Evolutionary conservation across 306 rosid genomes (phyloP).

Genomic region (Castanea crenata): DNA sequence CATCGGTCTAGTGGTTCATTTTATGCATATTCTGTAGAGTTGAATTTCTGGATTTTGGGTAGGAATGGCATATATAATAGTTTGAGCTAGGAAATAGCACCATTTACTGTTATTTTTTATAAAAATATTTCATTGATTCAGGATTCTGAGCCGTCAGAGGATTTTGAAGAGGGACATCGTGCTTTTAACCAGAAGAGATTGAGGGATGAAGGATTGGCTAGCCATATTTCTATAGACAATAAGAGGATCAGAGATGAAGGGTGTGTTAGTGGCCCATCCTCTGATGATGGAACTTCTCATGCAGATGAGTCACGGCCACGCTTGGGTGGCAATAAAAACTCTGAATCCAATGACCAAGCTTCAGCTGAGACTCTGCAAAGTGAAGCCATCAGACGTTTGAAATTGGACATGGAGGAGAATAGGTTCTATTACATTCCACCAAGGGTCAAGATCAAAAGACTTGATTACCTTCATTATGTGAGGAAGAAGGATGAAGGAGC

Average conservation of each 20-base stretch:
- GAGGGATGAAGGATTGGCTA: slow-evolving; percentile 21
- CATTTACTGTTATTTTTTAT: not conserved
- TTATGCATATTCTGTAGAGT: not conserved
- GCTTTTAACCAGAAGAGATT: slow-evolving; percentile 24
- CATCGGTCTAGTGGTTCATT: not conserved
- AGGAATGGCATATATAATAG: not conserved
- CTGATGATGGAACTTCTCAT: slow-evolving; percentile 15
- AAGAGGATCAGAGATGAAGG: slow-evolving; percentile 23
- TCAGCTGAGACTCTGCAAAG: slow-evolving; percentile 31
- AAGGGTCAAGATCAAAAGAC: slow-evolving; percentile 36
- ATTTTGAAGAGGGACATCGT: slow-evolving; percentile 7
- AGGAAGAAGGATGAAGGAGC: slow-evolving; percentile 72
- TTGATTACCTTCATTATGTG: slow-evolving; percentile 64
- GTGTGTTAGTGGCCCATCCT: slow-evolving; percentile 7
- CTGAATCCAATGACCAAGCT: slow-evolving; percentile 19
- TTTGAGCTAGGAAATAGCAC: slow-evolving; percentile 10
- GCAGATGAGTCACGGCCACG: slow-evolving; percentile 9
- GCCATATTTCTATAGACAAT: slow-evolving; percentile 7
- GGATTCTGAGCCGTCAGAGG: slow-evolving; percentile 37
- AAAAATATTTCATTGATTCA: slow-evolving; percentile 17
- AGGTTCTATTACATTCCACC: slow-evolving; percentile 73
- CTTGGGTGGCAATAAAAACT: slow-evolving; percentile 15
- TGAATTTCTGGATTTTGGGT: not conserved
- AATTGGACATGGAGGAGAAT: slow-evolving; percentile 82
- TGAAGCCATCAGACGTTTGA: slow-evolving; percentile 54